Conservation (phyloP, 2,329 filamentous ascomycete species). For the Diplocarpon rosae region DNA sequence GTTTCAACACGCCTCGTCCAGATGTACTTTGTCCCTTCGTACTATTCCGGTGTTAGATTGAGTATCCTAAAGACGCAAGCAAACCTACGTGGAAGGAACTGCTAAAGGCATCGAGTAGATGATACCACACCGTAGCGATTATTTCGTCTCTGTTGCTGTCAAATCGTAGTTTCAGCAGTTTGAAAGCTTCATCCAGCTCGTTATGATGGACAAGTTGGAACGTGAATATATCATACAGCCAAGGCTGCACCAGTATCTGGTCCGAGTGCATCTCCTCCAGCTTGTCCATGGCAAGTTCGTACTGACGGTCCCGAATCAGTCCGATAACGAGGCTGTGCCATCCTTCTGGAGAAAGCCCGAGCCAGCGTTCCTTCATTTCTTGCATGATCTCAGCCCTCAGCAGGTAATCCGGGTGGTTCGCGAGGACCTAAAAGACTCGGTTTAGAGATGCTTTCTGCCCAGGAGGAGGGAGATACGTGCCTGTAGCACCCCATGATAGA, state of each 20-base stretch:
- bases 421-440: slow-evolving; percentile 42
- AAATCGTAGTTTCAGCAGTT: slow-evolving; percentile 50
- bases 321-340: slow-evolving; percentile 61
- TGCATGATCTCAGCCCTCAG: slow-evolving; percentile 60
- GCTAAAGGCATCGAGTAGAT: slow-evolving; percentile 67
- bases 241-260: slow-evolving; percentile 46
- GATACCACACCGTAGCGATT: slow-evolving; percentile 51
- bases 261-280: slow-evolving; percentile 55
- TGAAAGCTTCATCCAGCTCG: slow-evolving; percentile 68
- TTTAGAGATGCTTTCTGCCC: background rate
- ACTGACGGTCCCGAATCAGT: slow-evolving; percentile 68
- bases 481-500: slow-evolving; percentile 63
- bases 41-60: slow-evolving; percentile 29
- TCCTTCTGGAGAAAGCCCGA: slow-evolving; percentile 47
- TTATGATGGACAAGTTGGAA: slow-evolving; percentile 60
- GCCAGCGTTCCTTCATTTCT: slow-evolving; percentile 66
- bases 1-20: slow-evolving; percentile 59
- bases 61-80: slow-evolving; percentile 8
- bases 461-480: slow-evolving; percentile 30
- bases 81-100: slow-evolving; percentile 45
- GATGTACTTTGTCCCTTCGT: slow-evolving; percentile 53
- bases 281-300: slow-evolving; percentile 66
- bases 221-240: slow-evolving; percentile 71
- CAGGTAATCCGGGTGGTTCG: slow-evolving; percentile 77
- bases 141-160: slow-evolving; percentile 33